These are phyloP conservation scores for Phaffomyces thermotolerans DNA, from an alignment of 805 yeast genomes.

Conservation along the genomic window DNA sequence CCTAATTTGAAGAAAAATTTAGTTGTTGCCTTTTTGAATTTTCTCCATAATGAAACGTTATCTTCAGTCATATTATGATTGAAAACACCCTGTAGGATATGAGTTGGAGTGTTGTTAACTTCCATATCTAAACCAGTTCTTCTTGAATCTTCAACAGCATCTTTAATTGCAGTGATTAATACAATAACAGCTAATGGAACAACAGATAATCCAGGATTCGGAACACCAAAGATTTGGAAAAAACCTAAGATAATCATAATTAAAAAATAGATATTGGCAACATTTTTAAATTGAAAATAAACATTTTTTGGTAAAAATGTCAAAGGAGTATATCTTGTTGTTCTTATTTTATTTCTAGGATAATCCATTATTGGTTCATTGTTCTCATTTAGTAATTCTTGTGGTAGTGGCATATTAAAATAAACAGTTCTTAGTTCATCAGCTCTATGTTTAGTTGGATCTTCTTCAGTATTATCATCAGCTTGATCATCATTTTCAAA, in stretches of 20 bases:
- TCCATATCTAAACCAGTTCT: constrained; percentile 67
- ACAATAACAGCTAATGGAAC: constrained; percentile 80
- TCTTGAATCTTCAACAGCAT: constrained; percentile 75
- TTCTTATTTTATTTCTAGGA: constrained; percentile 70
- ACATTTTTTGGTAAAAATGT: constrained; percentile 84
- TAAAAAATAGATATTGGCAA: constrained; percentile 87
- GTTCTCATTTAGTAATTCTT: constrained; percentile 6
- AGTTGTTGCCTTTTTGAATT: constrained; percentile 48
- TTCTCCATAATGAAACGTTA: constrained; percentile 44
- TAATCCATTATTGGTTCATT: constrained; percentile 6
- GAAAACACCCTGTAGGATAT: constrained; percentile 46
- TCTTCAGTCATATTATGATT: constrained; percentile 61
- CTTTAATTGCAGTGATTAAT: constrained; percentile 65
- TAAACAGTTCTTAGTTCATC: constrained; percentile 24
- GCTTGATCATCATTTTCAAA: constrained; percentile 26
- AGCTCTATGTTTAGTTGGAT: constrained; percentile 28
- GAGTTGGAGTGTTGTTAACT: constrained; percentile 68
- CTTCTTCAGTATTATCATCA: constrained; percentile 22
- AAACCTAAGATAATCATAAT: constrained; percentile 72
- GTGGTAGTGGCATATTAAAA: constrained; percentile 10
- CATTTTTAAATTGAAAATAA: constrained; percentile 70
- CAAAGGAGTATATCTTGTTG: constrained; percentile 91
- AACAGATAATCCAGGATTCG: constrained; percentile 65
- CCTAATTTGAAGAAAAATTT: constrained; percentile 14
- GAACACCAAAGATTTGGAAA: constrained; percentile 73